Conservation (phyloP, 768 basidiomycete species). For the Hygrophoropsis aurantiaca region DNA sequence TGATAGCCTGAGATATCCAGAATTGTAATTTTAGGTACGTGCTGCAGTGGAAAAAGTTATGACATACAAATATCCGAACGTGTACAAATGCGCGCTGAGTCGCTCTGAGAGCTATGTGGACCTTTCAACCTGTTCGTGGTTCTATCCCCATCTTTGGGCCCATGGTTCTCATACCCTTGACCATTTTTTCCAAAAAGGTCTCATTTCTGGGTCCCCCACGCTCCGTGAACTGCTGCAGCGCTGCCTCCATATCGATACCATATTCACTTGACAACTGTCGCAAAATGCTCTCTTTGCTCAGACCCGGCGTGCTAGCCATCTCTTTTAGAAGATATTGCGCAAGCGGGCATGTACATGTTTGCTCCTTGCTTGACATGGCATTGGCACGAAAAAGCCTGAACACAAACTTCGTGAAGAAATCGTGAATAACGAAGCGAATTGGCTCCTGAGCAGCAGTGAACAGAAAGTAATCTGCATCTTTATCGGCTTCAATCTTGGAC, state of each 20-base stretch:
- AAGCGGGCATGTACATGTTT: slow-evolving; percentile 6
- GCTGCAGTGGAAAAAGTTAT: too few relatives aligned
- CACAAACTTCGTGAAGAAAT: slow-evolving; percentile 8
- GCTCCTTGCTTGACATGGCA: slow-evolving; percentile 3
- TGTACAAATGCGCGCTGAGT: too few relatives aligned
- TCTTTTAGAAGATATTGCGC: slow-evolving; percentile 17
- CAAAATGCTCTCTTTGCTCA: slow-evolving; percentile 14
- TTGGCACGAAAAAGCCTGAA: slow-evolving; percentile 14
- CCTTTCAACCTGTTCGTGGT: too few relatives aligned
- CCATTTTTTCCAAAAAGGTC: slow-evolving; percentile 13
- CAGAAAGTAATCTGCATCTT: slow-evolving; percentile 17
- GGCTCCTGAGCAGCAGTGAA: slow-evolving; percentile 14
- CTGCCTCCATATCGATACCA: slow-evolving; percentile 2
- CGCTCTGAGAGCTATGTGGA: too few relatives aligned
- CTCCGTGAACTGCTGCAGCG: slow-evolving; percentile 6
- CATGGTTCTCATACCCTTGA: slow-evolving; percentile 1
- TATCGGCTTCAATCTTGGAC: slow-evolving; percentile 14
- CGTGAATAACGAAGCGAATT: slow-evolving; percentile 11
- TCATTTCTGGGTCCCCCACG: not conserved
- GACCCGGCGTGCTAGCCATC: slow-evolving; percentile 13
- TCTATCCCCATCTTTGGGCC: too few relatives aligned
- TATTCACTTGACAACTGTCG: slow-evolving; percentile 13
- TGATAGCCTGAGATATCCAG: too few relatives aligned
- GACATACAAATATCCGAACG: too few relatives aligned
- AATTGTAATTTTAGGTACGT: too few relatives aligned